Base-by-base conservation (phyloP, 1,284 basidiomycete species). In the Naganishia albida region DNA sequence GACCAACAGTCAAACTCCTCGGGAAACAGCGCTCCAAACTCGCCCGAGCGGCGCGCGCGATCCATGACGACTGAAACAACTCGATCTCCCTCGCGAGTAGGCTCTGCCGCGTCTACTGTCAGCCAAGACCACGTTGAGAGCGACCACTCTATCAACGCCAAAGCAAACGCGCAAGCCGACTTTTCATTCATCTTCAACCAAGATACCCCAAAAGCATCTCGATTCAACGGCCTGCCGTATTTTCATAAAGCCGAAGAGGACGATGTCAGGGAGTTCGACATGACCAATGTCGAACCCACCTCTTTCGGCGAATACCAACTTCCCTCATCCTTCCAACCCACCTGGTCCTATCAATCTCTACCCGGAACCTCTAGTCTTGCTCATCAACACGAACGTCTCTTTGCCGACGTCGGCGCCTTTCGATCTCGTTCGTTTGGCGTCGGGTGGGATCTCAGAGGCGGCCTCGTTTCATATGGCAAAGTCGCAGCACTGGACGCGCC, bases 191-290 rank as follows among this genome's bases (percentile, higher is more conserved):
- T 60, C 15, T 60, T 60, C 48, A 34, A 59, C 39, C 57, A 63
- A 53, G 60, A 63, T 44, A 46, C 48, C 15, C 39, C 60, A 34
- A 63, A 39, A 60, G 46, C 46, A 15, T 60, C 46, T 7, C 46
- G 25, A 39, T 60, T 60, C 46, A 25, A 40, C 13, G 64, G 62
- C 62, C 62, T 54, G 76, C 67, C 81, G 80, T 55, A 74, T 81
- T 77, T 80, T 69, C 81, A 78, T 68, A 87, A 77, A 86, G 90
- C 76, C 88, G 88, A 77, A 83, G 89, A 71, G 89, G 90, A 70
- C 51, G 40, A 52, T 53, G 89, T 63, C 86, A 86, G 20, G 86
- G 88, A 71, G 85, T 85, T 59, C 74, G 86, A 70, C 82, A 60
- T 60, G 57, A 60, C 57, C 39, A 48, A 52, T 50, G 56, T 52